Evolutionary conservation across 805 yeast species (phyloP).

Genomic region (Metahyphopichia silvanorum): DNA sequence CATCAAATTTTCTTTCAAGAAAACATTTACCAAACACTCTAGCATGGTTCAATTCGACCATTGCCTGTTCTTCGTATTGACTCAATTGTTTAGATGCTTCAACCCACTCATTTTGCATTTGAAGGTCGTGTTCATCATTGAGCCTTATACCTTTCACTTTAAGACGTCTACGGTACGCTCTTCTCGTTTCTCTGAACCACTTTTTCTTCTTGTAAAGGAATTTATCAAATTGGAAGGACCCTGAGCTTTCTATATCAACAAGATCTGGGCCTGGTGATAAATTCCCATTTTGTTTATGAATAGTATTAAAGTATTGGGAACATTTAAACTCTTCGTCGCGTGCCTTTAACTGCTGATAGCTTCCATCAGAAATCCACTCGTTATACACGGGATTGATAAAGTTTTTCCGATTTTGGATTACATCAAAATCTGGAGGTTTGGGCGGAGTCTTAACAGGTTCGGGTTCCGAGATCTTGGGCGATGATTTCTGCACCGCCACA

Average conservation of each 20-base stretch:
- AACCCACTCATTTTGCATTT: slow-evolving; percentile 9
- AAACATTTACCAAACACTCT: slow-evolving; percentile 27
- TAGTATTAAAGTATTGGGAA: slow-evolving; percentile 12
- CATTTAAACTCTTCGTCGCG: slow-evolving; percentile 9
- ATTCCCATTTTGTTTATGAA: slow-evolving; percentile 6
- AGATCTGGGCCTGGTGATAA: slow-evolving; percentile 3
- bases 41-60: slow-evolving; percentile 16
- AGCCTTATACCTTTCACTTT: slow-evolving; percentile 7
- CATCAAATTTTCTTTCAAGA: slow-evolving; percentile 5
- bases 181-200: slow-evolving; percentile 21
- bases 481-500: too few species aligned
- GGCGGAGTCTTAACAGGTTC: background rate
- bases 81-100: slow-evolving; percentile 5
- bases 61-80: slow-evolving; percentile 13
- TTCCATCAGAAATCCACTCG: slow-evolving; percentile 5
- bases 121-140: slow-evolving; percentile 8
- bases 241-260: slow-evolving; percentile 8
- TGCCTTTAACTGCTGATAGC: background rate
- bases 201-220: slow-evolving; percentile 20
- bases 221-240: slow-evolving; percentile 11
- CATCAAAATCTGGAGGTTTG: background rate
- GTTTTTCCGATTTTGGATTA: slow-evolving; percentile 3
- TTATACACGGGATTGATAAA: slow-evolving; percentile 15
- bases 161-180: background rate
- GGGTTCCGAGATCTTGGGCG: too few species aligned